Evolutionary conservation across 2,329 filamentous ascomycete species (phyloP), one percentile per base, ranked within the genome.

Genomic region (Fusarium oxysporum): DNA sequence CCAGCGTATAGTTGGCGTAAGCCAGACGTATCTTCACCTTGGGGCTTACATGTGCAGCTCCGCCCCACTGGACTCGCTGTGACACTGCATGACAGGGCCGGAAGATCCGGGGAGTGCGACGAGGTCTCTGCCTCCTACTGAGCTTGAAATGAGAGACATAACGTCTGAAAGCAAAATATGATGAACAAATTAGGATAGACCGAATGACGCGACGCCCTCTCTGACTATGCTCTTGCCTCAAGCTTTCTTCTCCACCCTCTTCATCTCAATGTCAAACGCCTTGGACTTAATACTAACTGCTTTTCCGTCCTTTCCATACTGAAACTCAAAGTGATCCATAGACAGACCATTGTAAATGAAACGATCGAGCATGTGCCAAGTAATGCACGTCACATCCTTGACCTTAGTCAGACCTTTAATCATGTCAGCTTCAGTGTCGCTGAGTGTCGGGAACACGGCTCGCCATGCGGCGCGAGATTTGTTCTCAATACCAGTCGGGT

Each of bases 291-390:
- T 66, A n/a, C 37, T 50, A 6, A 28, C n/a, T 0, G 47, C 62
- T 7, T 21, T 50, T 0, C 53, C 54, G 16, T 55, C 35, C 2
- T 23, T 28, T 3, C 41, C 48, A 35, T 38, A 35, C 23, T 9
- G 33, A 1, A 67, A 67, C 48, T 67, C 65, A n/a, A 68, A 68
- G 23, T 67, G 54, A 17, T 68, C 62, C 21, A 68, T 37, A 0
- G 65, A 55, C 23, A 68, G 11, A 0, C 17, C 41, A 13, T 67
- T 68, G 19, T 66, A 68, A 5, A 61, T 61, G 6, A 41, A 25
- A 12, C 62, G 40, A 43, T 68, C 62, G 9, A 45, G 14, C 45
- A 43, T 54, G 3, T 35, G 33, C 65, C 62, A 68, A 13, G 65
- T 68, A 51, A 60, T 41, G 30, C 65, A 66, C 3, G 62, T 54